Percentiles rank a stretch among this genome's conserved stretches.
phyloP scores from a whole-genome alignment of 2,329 filamentous ascomycete species.

The Westerdykella aurantiaca region DNA sequence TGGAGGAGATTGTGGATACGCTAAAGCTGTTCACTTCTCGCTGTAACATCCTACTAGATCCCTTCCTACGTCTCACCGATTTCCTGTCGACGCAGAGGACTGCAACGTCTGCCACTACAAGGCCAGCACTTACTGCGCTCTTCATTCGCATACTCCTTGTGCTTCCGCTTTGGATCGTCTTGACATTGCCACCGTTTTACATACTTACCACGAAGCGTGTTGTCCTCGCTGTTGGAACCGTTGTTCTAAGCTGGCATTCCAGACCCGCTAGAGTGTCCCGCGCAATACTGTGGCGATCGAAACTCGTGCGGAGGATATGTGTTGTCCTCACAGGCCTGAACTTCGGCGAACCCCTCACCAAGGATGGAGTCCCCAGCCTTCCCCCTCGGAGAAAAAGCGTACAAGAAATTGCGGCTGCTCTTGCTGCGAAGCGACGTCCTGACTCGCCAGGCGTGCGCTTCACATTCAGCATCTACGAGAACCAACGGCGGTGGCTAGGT shows the following conservation, averaged over 20 bases:
- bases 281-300: constrained; percentile 84
- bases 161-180: constrained; percentile 77
- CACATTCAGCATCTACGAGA: constrained; percentile 94
- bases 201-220: constrained; percentile 84
- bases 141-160: constrained; percentile 84
- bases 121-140: constrained; percentile 80
- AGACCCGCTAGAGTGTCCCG: constrained; percentile 77
- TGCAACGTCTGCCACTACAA: constrained; percentile 83
- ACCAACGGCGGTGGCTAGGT: constrained; percentile 90
- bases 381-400: constrained; percentile 43
- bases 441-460: constrained; percentile 78
- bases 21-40: constrained; percentile 83
- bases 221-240: constrained; percentile 76
- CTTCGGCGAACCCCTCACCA: constrained; percentile 50
- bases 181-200: constrained; percentile 76
- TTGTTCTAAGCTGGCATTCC: constrained; percentile 88
- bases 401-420: constrained; percentile 44
- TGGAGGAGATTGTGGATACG: constrained; percentile 96
- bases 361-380: constrained; percentile 31
- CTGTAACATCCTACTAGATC: constrained; percentile 88
- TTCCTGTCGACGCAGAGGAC: constrained; percentile 88
- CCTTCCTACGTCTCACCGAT: constrained; percentile 81
- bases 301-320: constrained; percentile 62
- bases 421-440: constrained; percentile 38
- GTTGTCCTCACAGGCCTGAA: constrained; percentile 73